Conservation (phyloP, 2,329 filamentous ascomycete genomes). For the Mollisia scopiformis region DNA sequence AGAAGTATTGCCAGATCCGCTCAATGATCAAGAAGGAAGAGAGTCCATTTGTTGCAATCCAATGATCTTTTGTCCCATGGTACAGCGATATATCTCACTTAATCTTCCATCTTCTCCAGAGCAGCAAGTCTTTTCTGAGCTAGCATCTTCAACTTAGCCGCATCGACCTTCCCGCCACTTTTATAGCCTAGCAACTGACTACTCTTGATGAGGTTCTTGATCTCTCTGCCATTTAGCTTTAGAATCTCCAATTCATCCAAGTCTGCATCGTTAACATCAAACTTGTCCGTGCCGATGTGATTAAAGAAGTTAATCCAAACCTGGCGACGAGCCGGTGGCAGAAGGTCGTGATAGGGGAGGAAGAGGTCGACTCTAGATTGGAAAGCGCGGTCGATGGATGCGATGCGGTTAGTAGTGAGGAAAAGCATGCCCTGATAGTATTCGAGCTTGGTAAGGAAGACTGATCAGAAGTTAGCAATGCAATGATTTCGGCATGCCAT, state of each 20-base stretch:
- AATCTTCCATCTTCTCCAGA: constrained; percentile 1
- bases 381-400: constrained; percentile 1
- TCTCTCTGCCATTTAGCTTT: not conserved
- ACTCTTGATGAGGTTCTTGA: not conserved
- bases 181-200: not conserved
- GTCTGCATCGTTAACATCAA: not conserved
- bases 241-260: not conserved
- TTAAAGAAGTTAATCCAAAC: not conserved
- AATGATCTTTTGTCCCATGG: no score
- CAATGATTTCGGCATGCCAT: not conserved
- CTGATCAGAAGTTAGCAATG: not conserved
- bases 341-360: not conserved
- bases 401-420: constrained; percentile 6
- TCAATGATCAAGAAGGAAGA: no score
- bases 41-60: no score
- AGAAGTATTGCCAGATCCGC: no score
- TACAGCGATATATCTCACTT: no score
- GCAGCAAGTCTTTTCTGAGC: constrained; percentile 2
- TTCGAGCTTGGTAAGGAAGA: constrained; percentile 1
- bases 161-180: constrained; percentile 1
- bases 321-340: not conserved
- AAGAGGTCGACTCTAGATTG: not conserved
- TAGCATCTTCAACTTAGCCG: constrained; percentile 1
- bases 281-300: not conserved
- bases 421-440: constrained; percentile 4